A percentile compares a stretch with the other conserved stretches of the same genome.
phyloP scores from a whole-genome alignment of 805 yeast genomes.

The Spathaspora girioi region DNA sequence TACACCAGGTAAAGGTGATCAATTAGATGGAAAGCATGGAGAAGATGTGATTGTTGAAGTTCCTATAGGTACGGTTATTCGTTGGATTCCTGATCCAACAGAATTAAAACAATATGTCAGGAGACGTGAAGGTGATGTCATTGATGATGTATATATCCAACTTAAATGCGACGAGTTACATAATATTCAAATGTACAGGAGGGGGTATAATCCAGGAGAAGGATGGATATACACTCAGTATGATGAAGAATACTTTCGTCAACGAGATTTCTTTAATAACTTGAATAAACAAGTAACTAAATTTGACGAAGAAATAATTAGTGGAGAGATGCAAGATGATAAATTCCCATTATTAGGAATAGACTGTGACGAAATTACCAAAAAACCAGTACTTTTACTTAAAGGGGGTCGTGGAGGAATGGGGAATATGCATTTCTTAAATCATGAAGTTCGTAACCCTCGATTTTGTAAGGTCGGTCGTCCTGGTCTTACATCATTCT shows the following conservation, averaged over 20 bases:
- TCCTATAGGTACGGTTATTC: constrained; percentile 85
- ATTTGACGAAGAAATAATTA: constrained; percentile 57
- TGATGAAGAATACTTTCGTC: constrained; percentile 64
- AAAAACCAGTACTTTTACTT: constrained; percentile 63
- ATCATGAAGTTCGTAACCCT: constrained; percentile 82
- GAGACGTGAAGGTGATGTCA: constrained; percentile 12
- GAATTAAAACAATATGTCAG: constrained; percentile 30
- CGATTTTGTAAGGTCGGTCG: constrained; percentile 84
- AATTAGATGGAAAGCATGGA: constrained; percentile 85
- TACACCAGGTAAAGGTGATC: constrained; percentile 63
- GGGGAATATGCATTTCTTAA: constrained; percentile 94
- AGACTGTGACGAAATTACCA: constrained; percentile 61
- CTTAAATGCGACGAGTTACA: constrained; percentile 22
- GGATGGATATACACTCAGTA: constrained; percentile 90
- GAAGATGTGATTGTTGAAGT: constrained; percentile 75
- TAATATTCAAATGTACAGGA: constrained; percentile 55
- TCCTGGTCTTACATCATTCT: constrained; percentile 57
- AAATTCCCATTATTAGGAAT: constrained; percentile 78
- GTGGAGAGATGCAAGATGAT: constrained; percentile 61
- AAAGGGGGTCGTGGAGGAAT: constrained; percentile 92
- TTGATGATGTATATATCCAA: constrained; percentile 24
- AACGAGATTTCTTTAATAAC: constrained; percentile 61
- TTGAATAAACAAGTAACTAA: constrained; percentile 60
- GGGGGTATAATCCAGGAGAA: constrained; percentile 56
- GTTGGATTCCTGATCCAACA: constrained; percentile 79